Evolutionary conservation across 192 early-diverging fungal species (phyloP).

Genomic region (Gamsiella multidivaricata): DNA sequence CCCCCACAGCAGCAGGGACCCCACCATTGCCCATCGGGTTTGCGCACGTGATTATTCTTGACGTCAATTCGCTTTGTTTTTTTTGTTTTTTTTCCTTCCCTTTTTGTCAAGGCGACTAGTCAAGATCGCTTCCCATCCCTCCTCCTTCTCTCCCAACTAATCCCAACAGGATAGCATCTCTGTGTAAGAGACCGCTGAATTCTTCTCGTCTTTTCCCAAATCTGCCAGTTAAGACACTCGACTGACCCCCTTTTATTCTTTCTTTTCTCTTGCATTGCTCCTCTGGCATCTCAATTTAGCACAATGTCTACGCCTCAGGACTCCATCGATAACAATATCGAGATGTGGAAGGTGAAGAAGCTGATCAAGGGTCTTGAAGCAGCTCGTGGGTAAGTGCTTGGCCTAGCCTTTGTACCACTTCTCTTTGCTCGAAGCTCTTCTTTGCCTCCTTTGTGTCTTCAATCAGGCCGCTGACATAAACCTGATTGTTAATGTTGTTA

Average conservation of each 20-base stretch:
- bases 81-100: not conserved
- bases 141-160: constrained; percentile 2
- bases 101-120: not conserved
- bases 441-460: too few relatives aligned
- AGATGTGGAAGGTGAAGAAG: constrained; percentile 99
- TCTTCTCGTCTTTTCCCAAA: not conserved
- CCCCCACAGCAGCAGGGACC: too few relatives aligned
- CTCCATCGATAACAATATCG: constrained; percentile 86
- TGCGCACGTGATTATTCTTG: not conserved
- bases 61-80: not conserved
- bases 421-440: not conserved
- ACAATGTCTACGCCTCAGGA: constrained; percentile 56
- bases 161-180: constrained; percentile 32
- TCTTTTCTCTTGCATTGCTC: not conserved
- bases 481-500: not conserved
- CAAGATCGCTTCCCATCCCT: constrained; percentile 10
- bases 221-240: not conserved
- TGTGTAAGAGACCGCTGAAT: constrained; percentile 13
- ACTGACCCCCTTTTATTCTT: constrained; percentile 4
- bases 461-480: not conserved
- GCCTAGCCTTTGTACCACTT: not conserved
- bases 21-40: too few relatives aligned
- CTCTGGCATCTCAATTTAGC: not conserved
- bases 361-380: constrained; percentile 96
- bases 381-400: constrained; percentile 82